A percentile compares a stretch with the other conserved stretches of the same genome.
These are phyloP conservation scores for Candida loeiensis DNA, from an alignment of 805 yeast genomes.

Conservation along the genomic window DNA sequence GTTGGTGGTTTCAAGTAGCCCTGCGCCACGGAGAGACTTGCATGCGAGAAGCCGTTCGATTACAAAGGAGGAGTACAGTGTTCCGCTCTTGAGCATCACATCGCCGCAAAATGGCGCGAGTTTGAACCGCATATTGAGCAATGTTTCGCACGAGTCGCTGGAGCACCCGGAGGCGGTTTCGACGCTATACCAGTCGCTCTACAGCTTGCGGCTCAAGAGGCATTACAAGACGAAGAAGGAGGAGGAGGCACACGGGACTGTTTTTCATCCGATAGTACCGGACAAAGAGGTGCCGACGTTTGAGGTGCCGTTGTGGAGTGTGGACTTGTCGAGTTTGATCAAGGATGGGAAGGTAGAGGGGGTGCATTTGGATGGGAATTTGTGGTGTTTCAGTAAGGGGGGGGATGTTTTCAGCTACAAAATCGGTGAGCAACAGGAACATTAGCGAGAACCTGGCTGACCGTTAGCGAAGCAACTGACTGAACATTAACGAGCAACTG, in stretches of 20 bases:
- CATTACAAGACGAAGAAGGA: slow-evolving; percentile 24
- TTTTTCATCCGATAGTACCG: slow-evolving; percentile 36
- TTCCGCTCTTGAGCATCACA: slow-evolving; percentile 4
- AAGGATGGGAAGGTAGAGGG: slow-evolving; percentile 36
- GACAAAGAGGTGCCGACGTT: slow-evolving; percentile 39
- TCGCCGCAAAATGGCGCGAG: slow-evolving; percentile 8
- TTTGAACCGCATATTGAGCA: slow-evolving; percentile 9
- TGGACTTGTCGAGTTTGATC: slow-evolving; percentile 32
- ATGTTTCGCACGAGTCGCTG: slow-evolving; percentile 6
- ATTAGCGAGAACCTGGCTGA: too few species aligned
- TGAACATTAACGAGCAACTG: too few species aligned
- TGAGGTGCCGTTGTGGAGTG: slow-evolving; percentile 30
- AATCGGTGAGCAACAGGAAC: slow-evolving; percentile 9
- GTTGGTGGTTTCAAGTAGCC: slow-evolving; percentile 6
- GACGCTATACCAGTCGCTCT: slow-evolving; percentile 33
- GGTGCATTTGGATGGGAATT: slow-evolving; percentile 25
- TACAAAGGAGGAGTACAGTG: slow-evolving; percentile 9
- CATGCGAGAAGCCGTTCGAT: slow-evolving; percentile 14
- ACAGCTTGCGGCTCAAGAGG: slow-evolving; percentile 32
- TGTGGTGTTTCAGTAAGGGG: slow-evolving; percentile 38
- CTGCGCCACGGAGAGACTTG: slow-evolving; percentile 7
- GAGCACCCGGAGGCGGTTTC: slow-evolving; percentile 24
- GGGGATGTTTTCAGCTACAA: slow-evolving; percentile 39
- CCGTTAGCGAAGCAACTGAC: too few species aligned
- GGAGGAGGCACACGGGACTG: slow-evolving; percentile 15